phyloP scores from a whole-genome alignment of 2,329 filamentous ascomycete genomes.

The Ophiocordyceps australis region DNA sequence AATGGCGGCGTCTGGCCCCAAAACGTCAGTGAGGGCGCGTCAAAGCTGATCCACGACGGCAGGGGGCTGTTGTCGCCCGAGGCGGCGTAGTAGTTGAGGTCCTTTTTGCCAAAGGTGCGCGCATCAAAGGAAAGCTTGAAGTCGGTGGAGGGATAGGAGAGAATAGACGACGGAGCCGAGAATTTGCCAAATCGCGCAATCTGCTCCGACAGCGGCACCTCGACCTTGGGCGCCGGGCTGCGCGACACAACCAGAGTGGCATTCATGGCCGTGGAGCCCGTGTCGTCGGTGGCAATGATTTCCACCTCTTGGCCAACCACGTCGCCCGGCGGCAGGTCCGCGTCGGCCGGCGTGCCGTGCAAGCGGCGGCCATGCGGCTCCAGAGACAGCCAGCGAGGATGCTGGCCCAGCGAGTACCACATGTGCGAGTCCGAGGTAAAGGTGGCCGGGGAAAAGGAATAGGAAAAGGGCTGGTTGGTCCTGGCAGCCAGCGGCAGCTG shows the following conservation, averaged over 20 bases:
- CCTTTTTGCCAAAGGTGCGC: slow-evolving; percentile 43
- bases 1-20: slow-evolving; percentile 51
- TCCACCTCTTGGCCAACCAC: slow-evolving; percentile 42
- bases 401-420: slow-evolving; percentile 45
- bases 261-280: slow-evolving; percentile 43
- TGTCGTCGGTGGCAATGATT: slow-evolving; percentile 50
- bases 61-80: slow-evolving; percentile 64
- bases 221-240: slow-evolving; percentile 31
- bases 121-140: slow-evolving; percentile 35
- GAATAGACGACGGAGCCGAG: slow-evolving; percentile 40
- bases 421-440: slow-evolving; percentile 49
- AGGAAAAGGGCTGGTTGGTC: slow-evolving; percentile 46
- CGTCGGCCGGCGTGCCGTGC: slow-evolving; percentile 46
- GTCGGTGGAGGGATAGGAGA: slow-evolving; percentile 30
- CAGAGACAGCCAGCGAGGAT: slow-evolving; percentile 59
- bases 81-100: slow-evolving; percentile 58
- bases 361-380: slow-evolving; percentile 46
- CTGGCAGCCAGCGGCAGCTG: slow-evolving; percentile 69
- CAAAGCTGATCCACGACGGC: slow-evolving; percentile 71
- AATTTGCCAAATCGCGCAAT: slow-evolving; percentile 38
- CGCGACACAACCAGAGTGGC: slow-evolving; percentile 55
- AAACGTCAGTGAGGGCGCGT: slow-evolving; percentile 44
- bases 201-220: slow-evolving; percentile 37
- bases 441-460: slow-evolving; percentile 55
- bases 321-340: slow-evolving; percentile 26